Percentiles rank a stretch among this genome's conserved stretches.
phyloP scores from a whole-genome alignment of 441 rosid genomes.

The Populus hybrid region DNA sequence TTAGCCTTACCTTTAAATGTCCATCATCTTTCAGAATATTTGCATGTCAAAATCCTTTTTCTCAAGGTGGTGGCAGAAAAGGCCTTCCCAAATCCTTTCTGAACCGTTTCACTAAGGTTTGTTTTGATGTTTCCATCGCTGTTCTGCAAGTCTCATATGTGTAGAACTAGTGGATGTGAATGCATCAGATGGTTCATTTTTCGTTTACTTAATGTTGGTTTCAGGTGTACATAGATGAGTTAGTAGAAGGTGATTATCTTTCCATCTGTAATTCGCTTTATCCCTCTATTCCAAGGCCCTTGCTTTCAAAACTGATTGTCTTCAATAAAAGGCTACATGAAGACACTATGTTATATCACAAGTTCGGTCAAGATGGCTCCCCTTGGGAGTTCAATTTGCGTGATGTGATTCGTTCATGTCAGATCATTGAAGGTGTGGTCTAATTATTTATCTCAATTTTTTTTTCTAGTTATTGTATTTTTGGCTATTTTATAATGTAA shows the following conservation, averaged over 20 bases:
- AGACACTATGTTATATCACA: constrained; percentile 70
- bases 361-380: constrained; percentile 89
- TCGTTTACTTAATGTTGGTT: constrained; percentile 23
- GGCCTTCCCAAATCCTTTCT: constrained; percentile 99
- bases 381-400: constrained; percentile 99
- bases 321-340: constrained; percentile 84
- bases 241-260: constrained; percentile 86
- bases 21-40: constrained; percentile 87
- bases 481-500: background rate
- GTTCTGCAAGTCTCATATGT: constrained; percentile 8
- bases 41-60: constrained; percentile 98
- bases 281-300: constrained; percentile 65
- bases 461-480: background rate
- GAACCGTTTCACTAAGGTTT: constrained; percentile 93
- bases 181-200: background rate
- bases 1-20: constrained; percentile 76
- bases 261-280: constrained; percentile 77
- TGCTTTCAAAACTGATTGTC: constrained; percentile 71
- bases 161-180: constrained; percentile 2
- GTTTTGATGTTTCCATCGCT: constrained; percentile 11
- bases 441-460: constrained; percentile 6
- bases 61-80: constrained; percentile 99
- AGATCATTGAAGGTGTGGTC: constrained; percentile 68
- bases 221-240: constrained; percentile 94
- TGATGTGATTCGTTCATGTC: constrained; percentile 91